Percentiles rank a stretch among this genome's conserved stretches.
phyloP scores from a whole-genome alignment of 768 basidiomycete genomes.

The Termitomyces sp. region DNA sequence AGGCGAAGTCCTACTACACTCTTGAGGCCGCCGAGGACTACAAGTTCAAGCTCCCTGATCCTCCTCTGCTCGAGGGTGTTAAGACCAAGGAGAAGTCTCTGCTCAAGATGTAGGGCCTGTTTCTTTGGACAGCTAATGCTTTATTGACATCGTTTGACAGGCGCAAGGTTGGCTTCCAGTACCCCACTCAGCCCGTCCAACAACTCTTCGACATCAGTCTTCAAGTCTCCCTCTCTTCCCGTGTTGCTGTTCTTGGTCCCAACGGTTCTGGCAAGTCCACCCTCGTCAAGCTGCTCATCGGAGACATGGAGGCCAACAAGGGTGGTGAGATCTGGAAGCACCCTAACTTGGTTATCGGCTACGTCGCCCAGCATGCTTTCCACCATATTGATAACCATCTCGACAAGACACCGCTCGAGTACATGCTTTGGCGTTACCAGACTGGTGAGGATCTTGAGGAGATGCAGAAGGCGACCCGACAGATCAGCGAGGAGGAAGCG shows the following conservation, averaged over 20 bases:
- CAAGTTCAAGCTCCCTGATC: slow-evolving; percentile 97
- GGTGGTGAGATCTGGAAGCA: slow-evolving; percentile 99
- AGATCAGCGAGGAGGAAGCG: slow-evolving; percentile 81
- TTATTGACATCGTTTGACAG: slow-evolving; percentile 16
- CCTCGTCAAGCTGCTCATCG: slow-evolving; percentile 93
- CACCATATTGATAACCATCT: slow-evolving; percentile 98
- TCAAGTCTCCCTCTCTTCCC: slow-evolving; percentile 96
- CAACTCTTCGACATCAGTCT: slow-evolving; percentile 93
- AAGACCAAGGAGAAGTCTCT: slow-evolving; percentile 99
- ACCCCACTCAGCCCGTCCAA: slow-evolving; percentile 79
- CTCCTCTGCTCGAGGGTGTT: slow-evolving; percentile 97
- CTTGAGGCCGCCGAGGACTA: slow-evolving; percentile 96
- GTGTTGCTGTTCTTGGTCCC: slow-evolving; percentile 97
- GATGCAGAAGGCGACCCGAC: slow-evolving; percentile 85
- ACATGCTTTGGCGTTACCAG: slow-evolving; percentile 99
- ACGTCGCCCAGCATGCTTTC: slow-evolving; percentile 99
- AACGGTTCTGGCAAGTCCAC: slow-evolving; percentile 99
- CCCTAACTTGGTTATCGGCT: slow-evolving; percentile 98
- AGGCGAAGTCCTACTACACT: slow-evolving; percentile 97
- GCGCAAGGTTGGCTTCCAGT: slow-evolving; percentile 96
- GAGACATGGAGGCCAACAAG: slow-evolving; percentile 94
- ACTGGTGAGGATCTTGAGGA: slow-evolving; percentile 98
- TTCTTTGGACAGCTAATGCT: neutral
- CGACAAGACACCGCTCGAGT: slow-evolving; percentile 98
- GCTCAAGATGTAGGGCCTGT: slow-evolving; percentile 71